Base-by-base conservation (phyloP, 306 rosid species). In the Prunus mongolica region DNA sequence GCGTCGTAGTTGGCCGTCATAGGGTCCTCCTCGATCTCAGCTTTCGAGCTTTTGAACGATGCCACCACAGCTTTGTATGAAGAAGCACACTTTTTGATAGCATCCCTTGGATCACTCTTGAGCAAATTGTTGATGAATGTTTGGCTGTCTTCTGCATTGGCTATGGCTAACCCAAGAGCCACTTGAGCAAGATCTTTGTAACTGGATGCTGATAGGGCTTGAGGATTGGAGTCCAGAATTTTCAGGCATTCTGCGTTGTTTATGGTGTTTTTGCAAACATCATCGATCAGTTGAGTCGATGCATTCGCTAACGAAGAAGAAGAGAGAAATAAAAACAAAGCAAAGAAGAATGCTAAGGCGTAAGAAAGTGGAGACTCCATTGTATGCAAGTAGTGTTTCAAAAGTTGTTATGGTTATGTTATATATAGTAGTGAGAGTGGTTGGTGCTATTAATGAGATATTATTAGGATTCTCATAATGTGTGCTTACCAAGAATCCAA, bases 1-100 rank as follows among this genome's bases (percentile, higher is more conserved):
- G 75, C 75, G n/a, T 83, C 86, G 19, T 83, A 85, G 12, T 71
- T 85, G 2, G 89, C 83, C 8, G 71, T 65, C 8, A 16, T 0
- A 11, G 72, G 19, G 62, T 84, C 87, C 1, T 71, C 79, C 0
- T 12, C 16, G 2, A 88, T 5, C 67, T 78, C 89, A 0, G 0
- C 2, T 1, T 58, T 19, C 0, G 84, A 56, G 28, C 81, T 58
- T 4, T 3, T 62, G 75, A 88, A 83, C 0, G 81, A 69, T 6
- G 8, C 54, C 8, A 65, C 27, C 25, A 8, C 32, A 0, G 6
- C 67, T 11, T 63, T 63, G 30, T 79, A 84, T 0, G 45, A 14
- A 19, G 44, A 9, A 10, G 76, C 82, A 16, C 88, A 87, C 11
- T 63, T 4, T 38, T 1, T 3, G 6, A 78, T 12, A 2, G 77